phyloP scores from a whole-genome alignment of 169 alveolate genomes.

The Theileria luwenshuni region DNA sequence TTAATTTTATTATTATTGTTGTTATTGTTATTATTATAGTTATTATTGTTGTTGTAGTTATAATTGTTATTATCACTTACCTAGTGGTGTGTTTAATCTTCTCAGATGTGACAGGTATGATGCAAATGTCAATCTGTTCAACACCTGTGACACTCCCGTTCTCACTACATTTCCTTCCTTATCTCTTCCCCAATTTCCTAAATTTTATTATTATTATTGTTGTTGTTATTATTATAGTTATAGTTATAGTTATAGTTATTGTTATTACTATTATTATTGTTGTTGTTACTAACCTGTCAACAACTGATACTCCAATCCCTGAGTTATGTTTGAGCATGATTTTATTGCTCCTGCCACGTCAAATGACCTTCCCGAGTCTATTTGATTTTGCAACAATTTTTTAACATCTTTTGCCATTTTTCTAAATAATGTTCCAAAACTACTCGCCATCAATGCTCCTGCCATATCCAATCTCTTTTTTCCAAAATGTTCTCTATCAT shows the following conservation, averaged over 20 bases:
- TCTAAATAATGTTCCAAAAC: conserved; percentile 94
- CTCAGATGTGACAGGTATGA: conserved; percentile 98
- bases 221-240: conserved; percentile 85
- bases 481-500: conserved; percentile 99
- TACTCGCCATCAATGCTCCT: conserved; percentile 96
- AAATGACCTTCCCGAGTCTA: conserved; percentile 87
- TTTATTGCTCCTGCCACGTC: conserved; percentile 90
- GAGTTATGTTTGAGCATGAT: conserved; percentile 88
- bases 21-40: too few relatives aligned
- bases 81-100: conserved; percentile 98
- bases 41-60: too few relatives aligned
- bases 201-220: conserved; percentile 82
- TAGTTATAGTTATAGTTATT: too few relatives aligned
- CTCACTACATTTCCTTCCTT: conserved; percentile 94
- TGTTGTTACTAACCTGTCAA: conserved; percentile 80
- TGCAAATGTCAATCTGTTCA: conserved; percentile 97
- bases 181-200: conserved; percentile 97
- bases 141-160: conserved; percentile 97
- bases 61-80: conserved; percentile 32
- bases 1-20: neutral
- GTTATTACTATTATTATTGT: conserved; percentile 95
- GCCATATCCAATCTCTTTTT: conserved; percentile 99
- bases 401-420: conserved; percentile 92
- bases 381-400: conserved; percentile 88
- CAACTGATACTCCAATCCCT: conserved; percentile 85